Evolutionary conservation across 2,329 filamentous ascomycete species (phyloP).

Genomic region (Diaporthe sp.): DNA sequence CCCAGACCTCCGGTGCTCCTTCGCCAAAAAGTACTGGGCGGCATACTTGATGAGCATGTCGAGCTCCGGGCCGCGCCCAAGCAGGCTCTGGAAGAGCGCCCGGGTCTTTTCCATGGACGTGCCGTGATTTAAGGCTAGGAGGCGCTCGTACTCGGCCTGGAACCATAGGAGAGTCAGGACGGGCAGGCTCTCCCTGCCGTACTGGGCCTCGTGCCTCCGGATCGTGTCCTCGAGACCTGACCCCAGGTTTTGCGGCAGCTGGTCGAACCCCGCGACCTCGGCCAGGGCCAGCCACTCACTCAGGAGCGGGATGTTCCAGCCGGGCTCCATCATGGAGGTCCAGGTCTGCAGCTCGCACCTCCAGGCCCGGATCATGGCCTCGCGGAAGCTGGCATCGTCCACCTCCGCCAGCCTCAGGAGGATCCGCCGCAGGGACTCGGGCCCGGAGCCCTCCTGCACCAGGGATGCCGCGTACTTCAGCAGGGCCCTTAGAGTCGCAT

Average conservation of each 20-base stretch:
- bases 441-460: neutral
- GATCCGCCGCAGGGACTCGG: neutral
- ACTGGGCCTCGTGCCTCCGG: neutral
- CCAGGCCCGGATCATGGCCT: neutral
- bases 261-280: neutral
- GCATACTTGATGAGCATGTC: neutral
- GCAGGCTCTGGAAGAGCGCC: neutral
- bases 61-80: neutral
- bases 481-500: neutral
- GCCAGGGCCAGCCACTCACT: conserved; percentile 6
- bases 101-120: neutral
- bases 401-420: neutral
- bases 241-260: neutral
- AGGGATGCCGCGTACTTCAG: neutral
- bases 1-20: neutral
- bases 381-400: neutral
- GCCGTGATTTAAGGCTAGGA: neutral
- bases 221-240: neutral
- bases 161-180: neutral
- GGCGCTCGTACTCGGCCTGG: neutral
- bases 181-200: neutral
- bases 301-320: neutral
- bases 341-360: neutral
- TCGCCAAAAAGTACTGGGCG: neutral
- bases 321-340: neutral